Evolutionary conservation across 106 monocot genomes (phyloP), one percentile per base, ranked within the genome.

Genomic region (Dioscorea zingiberensis): DNA sequence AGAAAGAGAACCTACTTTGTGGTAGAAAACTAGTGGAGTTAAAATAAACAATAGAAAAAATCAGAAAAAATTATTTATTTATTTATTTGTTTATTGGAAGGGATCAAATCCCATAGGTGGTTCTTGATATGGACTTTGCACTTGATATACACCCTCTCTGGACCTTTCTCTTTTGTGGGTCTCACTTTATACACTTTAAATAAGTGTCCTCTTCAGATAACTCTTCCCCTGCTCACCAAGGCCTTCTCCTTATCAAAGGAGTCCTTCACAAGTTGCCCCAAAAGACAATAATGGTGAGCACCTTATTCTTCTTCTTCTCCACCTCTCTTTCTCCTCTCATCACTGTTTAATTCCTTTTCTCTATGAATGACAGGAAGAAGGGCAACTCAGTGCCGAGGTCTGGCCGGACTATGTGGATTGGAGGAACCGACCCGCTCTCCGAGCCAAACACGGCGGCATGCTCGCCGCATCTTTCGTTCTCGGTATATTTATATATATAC

Each of bases 391-490:
- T 77, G 74, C 80, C 67, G 62, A n/a, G n/a, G n/a, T n/a, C n/a
- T 93, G 88, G 88, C 62, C 59, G n/a, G 93, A 88, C 1, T 93
- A 93, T 76, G 88, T 85, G 55, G 80, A 88, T 58, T 93, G 93
- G 93, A 82, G 85, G 70, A 85, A 82, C 67, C 77, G 70, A 59
- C 82, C 85, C 25, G 88, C 93, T 55, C 8, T 81, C 38, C 85
- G 70, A 70, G 66, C 68, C 54, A 85, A 76, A 54, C 88, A 88
- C 74, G 93, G 93, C 11, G 85, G 93, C 59, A 88, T 88, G 87
- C 46, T 76, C 71, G 85, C 93, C 23, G 88, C 88, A 28, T 82
- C 85, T 24, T 93, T 88, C 53, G 85, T 88, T 47, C 71, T 93
- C 7, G 93, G 93, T 86, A 83, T 11, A 10, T 4, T 55, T n/a